Conservation (phyloP, 495 filamentous ascomycete genomes). For the Geoglossum glabrum region DNA sequence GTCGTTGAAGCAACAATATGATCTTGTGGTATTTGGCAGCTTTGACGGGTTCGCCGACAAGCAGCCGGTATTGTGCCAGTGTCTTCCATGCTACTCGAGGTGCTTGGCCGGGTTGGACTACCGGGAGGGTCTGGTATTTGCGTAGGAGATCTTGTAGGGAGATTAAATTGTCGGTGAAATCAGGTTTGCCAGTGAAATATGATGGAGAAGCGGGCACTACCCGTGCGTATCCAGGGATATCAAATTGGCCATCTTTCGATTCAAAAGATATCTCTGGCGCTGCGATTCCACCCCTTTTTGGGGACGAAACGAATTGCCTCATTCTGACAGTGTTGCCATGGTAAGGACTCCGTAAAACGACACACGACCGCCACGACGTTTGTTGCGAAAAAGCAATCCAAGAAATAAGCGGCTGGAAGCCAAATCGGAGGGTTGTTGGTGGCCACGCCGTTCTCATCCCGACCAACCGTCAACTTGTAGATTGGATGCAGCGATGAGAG, state of each 20-base stretch:
- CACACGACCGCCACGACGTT: not conserved
- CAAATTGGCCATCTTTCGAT: not conserved
- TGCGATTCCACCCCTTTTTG: not conserved
- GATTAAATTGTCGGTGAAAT: slow-evolving; percentile 73
- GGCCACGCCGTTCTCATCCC: not conserved
- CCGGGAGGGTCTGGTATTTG: slow-evolving; percentile 51
- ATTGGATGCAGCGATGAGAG: not conserved
- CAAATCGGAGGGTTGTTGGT: not conserved
- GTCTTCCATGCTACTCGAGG: slow-evolving; percentile 74
- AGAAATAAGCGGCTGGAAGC: not conserved
- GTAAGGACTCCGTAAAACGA: not conserved
- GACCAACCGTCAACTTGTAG: not conserved
- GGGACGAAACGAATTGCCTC: not conserved
- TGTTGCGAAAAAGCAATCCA: not conserved
- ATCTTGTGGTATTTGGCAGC: slow-evolving; percentile 60
- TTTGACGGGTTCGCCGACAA: slow-evolving; percentile 56
- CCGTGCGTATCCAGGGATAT: slow-evolving; percentile 14
- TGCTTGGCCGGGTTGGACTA: slow-evolving; percentile 36
- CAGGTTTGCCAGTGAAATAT: slow-evolving; percentile 75
- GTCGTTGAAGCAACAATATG: slow-evolving; percentile 48
- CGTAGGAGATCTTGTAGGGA: slow-evolving; percentile 46
- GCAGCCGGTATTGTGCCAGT: slow-evolving; percentile 49
- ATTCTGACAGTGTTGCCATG: not conserved
- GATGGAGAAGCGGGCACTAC: slow-evolving; percentile 68
- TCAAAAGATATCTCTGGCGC: slow-evolving; percentile 5